These are phyloP conservation scores for Picochlorum sp. DNA, from an alignment of 139 green algal species.

Conservation along the genomic window DNA sequence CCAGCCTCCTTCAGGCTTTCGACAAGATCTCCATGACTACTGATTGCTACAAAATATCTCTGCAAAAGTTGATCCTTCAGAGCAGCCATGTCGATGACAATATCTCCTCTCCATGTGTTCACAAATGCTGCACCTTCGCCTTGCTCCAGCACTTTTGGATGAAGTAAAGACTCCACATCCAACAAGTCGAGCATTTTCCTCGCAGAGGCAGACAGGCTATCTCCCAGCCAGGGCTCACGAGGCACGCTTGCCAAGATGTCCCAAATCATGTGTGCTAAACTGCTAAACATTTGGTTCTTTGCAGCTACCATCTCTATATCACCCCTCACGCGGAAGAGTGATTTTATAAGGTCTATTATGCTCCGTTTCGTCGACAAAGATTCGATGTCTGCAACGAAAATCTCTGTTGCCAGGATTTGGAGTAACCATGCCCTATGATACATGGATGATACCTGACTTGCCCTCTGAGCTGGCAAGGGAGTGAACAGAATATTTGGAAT, in stretches of 20 bases:
- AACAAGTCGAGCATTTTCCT: conserved; percentile 27
- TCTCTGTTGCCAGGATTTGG: conserved; percentile 27
- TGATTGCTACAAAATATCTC: conserved; percentile 22
- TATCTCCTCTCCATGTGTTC: conserved; percentile 12
- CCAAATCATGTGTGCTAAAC: conserved; percentile 16
- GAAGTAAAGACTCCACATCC: conserved; percentile 21
- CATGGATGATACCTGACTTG: conserved; percentile 16
- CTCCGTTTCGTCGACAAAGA: background rate
- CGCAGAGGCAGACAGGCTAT: background rate
- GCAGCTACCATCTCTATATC: background rate
- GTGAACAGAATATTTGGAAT: conserved; percentile 17
- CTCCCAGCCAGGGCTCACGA: conserved; percentile 16
- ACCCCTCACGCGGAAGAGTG: background rate
- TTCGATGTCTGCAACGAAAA: conserved; percentile 16
- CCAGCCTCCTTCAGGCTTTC: conserved; percentile 36
- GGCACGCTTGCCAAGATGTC: background rate
- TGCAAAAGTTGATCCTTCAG: conserved; percentile 28
- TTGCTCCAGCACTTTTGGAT: background rate
- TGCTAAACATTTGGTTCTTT: background rate
- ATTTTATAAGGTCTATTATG: background rate
- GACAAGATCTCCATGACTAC: conserved; percentile 11
- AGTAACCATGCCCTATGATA: conserved; percentile 43
- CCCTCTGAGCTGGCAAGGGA: conserved; percentile 7
- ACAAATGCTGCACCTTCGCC: conserved; percentile 17
- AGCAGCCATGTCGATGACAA: conserved; percentile 27